Evolutionary conservation across 2,329 filamentous ascomycete genomes (phyloP), one percentile per base, ranked within the genome.

Genomic region (Herpotrichia juniperi): DNA sequence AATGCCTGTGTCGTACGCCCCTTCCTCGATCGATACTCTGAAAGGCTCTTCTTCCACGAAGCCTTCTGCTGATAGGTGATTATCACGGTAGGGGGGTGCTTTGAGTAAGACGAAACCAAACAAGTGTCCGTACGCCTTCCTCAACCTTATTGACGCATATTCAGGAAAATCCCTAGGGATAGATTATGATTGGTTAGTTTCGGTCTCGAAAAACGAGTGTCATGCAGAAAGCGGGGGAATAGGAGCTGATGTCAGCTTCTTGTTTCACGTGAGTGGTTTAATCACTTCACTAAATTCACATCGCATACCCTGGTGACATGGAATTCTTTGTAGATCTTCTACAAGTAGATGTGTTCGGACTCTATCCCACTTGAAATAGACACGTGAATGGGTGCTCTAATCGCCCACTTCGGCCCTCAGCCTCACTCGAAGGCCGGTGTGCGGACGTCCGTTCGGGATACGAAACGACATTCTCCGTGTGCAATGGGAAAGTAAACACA

Each of bases 281-380:
- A 22, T 26, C 6, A 39, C 31, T 17, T 35, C 26, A 34, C 50
- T 52, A 50, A 50, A 49, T 39, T 46, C 26, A 42, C 34, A 45
- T 55, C 12, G 40, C 42, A 31, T 14, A 46, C 44, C 32, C 43
- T 19, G 46, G 19, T 40, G 14, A 16, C 45, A 26, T 48, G 12
- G 50, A 48, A 24, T 53, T 50, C 50, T 50, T 32, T 53, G 50
- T 31, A 30, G 50, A 56, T 56, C 53, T 17, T 28, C 50, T 10
- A 14, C 19, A 46, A 35, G 28, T 26, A 21, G 8, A 19, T 12
- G 9, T 46, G 24, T 35, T 24, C 22, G 19, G 24, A 37, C 22
- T 14, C 14, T 25, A 6, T 39, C 26, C 40, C 17, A 3, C 21
- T 35, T 17, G 37, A 28, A 35, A 35, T 32, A 32, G 19, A 32